Evolutionary conservation across 768 basidiomycete genomes (phyloP).

Genomic region (Guyanaporus albipodus): DNA sequence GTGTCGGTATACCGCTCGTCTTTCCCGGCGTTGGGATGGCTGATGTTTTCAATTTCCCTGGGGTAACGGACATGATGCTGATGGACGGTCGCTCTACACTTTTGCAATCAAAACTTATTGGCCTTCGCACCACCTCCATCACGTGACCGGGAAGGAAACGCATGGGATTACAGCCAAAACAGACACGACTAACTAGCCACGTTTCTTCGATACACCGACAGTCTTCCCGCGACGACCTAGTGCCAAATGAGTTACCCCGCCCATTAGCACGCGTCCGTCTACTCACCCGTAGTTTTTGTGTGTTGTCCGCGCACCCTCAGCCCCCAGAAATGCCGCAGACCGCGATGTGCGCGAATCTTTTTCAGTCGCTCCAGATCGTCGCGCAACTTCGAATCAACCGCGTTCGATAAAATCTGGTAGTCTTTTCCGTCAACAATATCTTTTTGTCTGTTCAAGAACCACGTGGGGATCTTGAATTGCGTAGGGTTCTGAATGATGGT

Average conservation of each 20-base stretch:
- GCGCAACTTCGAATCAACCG: conserved; percentile 95
- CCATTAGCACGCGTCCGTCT: background rate
- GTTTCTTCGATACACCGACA: conserved; percentile 95
- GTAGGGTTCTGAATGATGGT: conserved; percentile 99
- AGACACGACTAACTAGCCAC: conserved; percentile 36
- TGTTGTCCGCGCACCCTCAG: conserved; percentile 96
- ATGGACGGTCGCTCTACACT: no score
- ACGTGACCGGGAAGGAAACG: conserved; percentile 17
- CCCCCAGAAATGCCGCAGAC: conserved; percentile 90
- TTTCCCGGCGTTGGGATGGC: conserved; percentile 48
- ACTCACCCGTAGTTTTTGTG: conserved; percentile 94
- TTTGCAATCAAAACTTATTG: conserved; percentile 1
- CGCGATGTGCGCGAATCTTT: conserved; percentile 98
- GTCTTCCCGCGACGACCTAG: conserved; percentile 93
- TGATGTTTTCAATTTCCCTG: conserved; percentile 40
- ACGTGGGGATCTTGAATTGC: conserved; percentile 98
- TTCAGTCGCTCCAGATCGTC: conserved; percentile 98
- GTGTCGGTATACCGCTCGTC: conserved; percentile 58
- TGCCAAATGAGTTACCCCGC: background rate
- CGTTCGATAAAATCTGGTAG: conserved; percentile 92
- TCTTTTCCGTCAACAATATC: conserved; percentile 98
- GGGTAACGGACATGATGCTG: conserved; percentile 40
- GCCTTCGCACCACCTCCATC: background rate
- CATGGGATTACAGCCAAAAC: conserved; percentile 1
- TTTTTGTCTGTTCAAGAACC: conserved; percentile 99